phyloP scores from a whole-genome alignment of 2,329 filamentous ascomycete genomes.

The Talaromyces sp. region DNA sequence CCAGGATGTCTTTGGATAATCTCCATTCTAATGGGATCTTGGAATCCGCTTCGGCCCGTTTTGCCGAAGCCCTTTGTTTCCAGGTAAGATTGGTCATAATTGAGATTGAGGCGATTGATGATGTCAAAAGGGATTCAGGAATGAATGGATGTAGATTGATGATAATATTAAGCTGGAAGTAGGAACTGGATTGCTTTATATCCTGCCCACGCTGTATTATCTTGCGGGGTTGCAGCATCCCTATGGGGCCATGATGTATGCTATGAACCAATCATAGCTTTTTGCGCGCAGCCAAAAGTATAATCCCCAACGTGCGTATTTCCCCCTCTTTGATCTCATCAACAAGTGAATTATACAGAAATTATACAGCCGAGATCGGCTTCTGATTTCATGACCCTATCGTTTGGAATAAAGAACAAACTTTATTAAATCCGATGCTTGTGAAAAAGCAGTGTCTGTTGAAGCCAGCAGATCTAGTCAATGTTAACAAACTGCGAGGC shows the following conservation, averaged over 20 bases:
- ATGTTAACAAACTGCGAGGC: no score
- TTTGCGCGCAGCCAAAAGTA: not conserved
- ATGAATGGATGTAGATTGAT: not conserved
- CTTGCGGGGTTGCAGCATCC: not conserved
- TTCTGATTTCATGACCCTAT: no score
- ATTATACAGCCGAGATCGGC: no score
- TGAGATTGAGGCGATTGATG: not conserved
- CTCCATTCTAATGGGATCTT: conserved; percentile 38
- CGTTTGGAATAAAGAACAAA: no score
- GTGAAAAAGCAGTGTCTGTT: no score
- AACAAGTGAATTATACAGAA: no score
- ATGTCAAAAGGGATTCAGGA: not conserved
- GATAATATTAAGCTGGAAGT: not conserved
- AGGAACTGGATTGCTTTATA: not conserved
- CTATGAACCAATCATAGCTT: not conserved
- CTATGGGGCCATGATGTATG: not conserved
- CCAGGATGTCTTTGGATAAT: conserved; percentile 14
- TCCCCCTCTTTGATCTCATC: no score
- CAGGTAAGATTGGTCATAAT: conserved; percentile 11
- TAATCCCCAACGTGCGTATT: not conserved
- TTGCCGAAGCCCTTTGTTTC: conserved; percentile 20
- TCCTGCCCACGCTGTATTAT: not conserved
- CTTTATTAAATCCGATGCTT: no score
- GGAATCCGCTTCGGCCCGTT: conserved; percentile 27
- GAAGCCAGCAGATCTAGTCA: no score